Percentiles rank a stretch among this genome's conserved stretches.
phyloP scores from a whole-genome alignment of 306 rosid species.

The Lathyrus oleraceus region DNA sequence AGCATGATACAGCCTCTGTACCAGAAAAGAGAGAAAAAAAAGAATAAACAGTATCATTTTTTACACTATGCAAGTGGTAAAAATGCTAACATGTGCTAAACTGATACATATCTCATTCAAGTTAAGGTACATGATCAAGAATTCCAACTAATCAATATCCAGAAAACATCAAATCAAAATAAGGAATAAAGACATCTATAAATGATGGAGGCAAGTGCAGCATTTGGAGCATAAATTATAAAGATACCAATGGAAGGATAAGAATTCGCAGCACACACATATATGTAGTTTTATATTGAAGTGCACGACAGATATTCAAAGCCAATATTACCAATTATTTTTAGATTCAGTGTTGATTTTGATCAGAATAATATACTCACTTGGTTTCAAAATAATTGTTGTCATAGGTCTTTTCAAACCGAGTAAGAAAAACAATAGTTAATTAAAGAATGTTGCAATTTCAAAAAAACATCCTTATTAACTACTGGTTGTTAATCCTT shows the following conservation, averaged over 20 bases:
- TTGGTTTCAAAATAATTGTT: too few relatives aligned
- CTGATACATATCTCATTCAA: neutral
- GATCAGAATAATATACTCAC: neutral
- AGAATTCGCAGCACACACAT: constrained; percentile 5
- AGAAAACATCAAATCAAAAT: constrained; percentile 29
- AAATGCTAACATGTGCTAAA: constrained; percentile 16
- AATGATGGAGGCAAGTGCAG: neutral
- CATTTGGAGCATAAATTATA: constrained; percentile 19
- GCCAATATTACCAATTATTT: neutral
- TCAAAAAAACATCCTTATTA: too few relatives aligned
- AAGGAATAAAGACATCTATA: constrained; percentile 21
- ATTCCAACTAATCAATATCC: neutral
- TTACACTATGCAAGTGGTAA: neutral
- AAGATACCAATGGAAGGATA: neutral
- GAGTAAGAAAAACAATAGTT: too few relatives aligned
- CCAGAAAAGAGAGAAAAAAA: neutral
- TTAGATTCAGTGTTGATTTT: neutral
- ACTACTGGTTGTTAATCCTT: too few relatives aligned
- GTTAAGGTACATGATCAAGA: neutral
- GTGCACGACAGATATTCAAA: neutral
- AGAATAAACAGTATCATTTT: constrained; percentile 7
- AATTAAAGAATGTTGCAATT: too few relatives aligned
- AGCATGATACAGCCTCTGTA: constrained; percentile 82
- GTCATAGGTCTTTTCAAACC: too few relatives aligned
- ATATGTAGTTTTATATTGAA: neutral